A percentile compares a stretch with the other conserved stretches of the same genome.
Evolutionary conservation across 2,329 filamentous ascomycete species (phyloP).

Genomic region (Podosphaera xanthii): DNA sequence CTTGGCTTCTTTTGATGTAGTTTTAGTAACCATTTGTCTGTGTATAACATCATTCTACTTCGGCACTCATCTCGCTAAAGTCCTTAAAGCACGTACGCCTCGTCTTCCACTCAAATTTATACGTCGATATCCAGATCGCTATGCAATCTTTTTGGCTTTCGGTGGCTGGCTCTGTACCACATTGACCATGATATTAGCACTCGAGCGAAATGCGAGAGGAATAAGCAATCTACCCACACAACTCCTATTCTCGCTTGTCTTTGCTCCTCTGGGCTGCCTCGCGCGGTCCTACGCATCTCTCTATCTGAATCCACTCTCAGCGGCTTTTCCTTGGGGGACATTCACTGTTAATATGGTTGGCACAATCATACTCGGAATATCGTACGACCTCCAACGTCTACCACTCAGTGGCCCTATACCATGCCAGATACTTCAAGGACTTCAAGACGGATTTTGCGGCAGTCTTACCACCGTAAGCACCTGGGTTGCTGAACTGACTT

Average conservation of each 20-base stretch:
- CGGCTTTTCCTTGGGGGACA: constrained; percentile 63
- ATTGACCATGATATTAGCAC: constrained; percentile 48
- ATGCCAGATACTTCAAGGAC: constrained; percentile 44
- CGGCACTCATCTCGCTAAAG: constrained; percentile 53
- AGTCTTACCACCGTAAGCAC: constrained; percentile 44
- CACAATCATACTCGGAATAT: constrained; percentile 49
- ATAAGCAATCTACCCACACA: constrained; percentile 49
- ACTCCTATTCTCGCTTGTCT: constrained; percentile 54
- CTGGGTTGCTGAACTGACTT: constrained; percentile 37
- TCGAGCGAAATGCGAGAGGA: constrained; percentile 24
- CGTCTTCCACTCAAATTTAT: constrained; percentile 32
- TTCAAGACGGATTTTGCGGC: constrained; percentile 46
- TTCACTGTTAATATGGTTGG: constrained; percentile 65
- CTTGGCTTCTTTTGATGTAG: constrained; percentile 54
- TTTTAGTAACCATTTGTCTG: constrained; percentile 48
- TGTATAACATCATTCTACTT: constrained; percentile 45
- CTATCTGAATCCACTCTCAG: constrained; percentile 41
- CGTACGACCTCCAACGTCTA: constrained; percentile 56
- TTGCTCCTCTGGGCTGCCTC: constrained; percentile 62
- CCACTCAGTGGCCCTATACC: constrained; percentile 29
- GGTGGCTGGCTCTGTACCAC: constrained; percentile 61
- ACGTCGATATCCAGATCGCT: constrained; percentile 38
- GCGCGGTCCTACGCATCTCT: constrained; percentile 50
- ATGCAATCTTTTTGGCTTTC: constrained; percentile 40
- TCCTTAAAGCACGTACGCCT: constrained; percentile 33